These are phyloP conservation scores for Phyllachora maydis DNA, from an alignment of 2,329 filamentous ascomycete genomes.

Conservation along the genomic window DNA sequence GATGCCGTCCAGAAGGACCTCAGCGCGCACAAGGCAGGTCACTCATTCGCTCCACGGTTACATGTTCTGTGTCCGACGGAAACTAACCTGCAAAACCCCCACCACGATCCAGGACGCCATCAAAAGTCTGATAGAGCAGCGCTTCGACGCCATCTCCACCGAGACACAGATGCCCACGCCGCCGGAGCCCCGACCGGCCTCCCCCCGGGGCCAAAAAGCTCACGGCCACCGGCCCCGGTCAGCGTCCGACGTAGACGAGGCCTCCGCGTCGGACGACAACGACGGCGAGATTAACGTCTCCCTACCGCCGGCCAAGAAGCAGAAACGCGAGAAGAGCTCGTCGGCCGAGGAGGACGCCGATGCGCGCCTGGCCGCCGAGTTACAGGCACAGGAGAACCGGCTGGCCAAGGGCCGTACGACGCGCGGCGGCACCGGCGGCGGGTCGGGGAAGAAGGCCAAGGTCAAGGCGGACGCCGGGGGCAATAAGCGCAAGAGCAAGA, in stretches of 20 bases:
- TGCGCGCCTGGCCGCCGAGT: slow-evolving; percentile 64
- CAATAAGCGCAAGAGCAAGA: too few species aligned
- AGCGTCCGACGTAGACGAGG: slow-evolving; percentile 11
- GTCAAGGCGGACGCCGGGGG: too few species aligned
- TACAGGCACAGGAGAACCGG: slow-evolving; percentile 85
- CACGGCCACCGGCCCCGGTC: slow-evolving; percentile 12
- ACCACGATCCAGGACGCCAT: slow-evolving; percentile 46
- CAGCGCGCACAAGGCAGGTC: slow-evolving; percentile 32
- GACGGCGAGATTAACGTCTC: slow-evolving; percentile 25
- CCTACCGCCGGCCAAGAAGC: slow-evolving; percentile 33
- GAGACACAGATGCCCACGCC: slow-evolving; percentile 20
- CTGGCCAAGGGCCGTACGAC: slow-evolving; percentile 48
- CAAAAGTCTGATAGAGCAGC: slow-evolving; percentile 50
- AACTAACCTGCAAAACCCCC: too few species aligned
- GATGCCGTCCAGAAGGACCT: slow-evolving; percentile 33
- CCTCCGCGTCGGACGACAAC: slow-evolving; percentile 11
- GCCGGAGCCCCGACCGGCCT: too few species aligned
- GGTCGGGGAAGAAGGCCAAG: slow-evolving; percentile 20
- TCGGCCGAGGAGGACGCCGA: slow-evolving; percentile 59
- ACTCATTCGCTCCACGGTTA: too few species aligned
- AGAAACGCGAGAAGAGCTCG: slow-evolving; percentile 38
- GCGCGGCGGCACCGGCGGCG: slow-evolving; percentile 42
- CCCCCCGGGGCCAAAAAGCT: slow-evolving; percentile 14
- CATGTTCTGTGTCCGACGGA: too few species aligned
- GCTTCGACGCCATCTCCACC: slow-evolving; percentile 49